Evolutionary conservation across 2,329 filamentous ascomycete genomes (phyloP).

Genomic region (Sphaerulina vaccinii): DNA sequence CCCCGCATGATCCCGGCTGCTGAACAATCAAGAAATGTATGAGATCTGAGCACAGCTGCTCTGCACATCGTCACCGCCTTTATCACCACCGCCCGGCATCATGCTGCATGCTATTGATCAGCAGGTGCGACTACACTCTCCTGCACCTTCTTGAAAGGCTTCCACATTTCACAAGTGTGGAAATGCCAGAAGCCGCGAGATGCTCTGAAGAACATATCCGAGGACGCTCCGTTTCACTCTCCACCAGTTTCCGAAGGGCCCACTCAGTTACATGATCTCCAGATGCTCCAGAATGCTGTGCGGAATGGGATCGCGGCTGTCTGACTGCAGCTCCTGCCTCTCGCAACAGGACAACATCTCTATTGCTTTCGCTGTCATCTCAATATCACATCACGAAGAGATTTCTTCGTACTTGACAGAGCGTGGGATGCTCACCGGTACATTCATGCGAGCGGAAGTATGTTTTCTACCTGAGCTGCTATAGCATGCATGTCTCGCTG

Average conservation of each 20-base stretch:
- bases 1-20: too few relatives aligned
- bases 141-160: too few relatives aligned
- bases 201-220: not conserved
- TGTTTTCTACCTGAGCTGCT: not conserved
- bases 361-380: too few relatives aligned
- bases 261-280: not conserved
- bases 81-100: too few relatives aligned
- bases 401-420: not conserved
- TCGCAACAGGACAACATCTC: too few relatives aligned
- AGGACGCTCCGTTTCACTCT: not conserved
- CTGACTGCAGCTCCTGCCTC: too few relatives aligned
- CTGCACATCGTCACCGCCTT: too few relatives aligned
- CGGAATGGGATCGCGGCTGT: too few relatives aligned
- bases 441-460: not conserved
- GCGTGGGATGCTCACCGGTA: not conserved
- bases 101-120: not conserved
- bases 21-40: too few relatives aligned
- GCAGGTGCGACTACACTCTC: not conserved
- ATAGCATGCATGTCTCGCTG: not conserved
- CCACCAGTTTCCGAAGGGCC: slow-evolving; percentile 4
- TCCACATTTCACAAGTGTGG: not conserved
- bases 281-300: too few relatives aligned
- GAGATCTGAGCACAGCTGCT: too few relatives aligned
- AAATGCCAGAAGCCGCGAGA: not conserved
- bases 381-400: not conserved